Conservation (phyloP, 2,329 filamentous ascomycete genomes). For the Colletotrichum sublineola region DNA sequence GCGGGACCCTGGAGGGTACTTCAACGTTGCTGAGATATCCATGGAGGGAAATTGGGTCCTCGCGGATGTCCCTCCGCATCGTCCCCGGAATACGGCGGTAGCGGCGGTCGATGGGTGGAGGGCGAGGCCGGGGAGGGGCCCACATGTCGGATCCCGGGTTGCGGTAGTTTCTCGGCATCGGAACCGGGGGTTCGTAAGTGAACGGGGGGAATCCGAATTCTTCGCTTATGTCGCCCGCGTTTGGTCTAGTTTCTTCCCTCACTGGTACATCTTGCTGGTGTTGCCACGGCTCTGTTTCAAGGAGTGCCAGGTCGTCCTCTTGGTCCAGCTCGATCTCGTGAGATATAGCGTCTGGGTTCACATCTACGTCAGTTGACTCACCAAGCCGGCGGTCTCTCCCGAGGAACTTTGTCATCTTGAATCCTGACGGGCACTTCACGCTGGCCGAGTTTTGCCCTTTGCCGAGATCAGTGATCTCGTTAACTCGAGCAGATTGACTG, state of each 20-base stretch:
- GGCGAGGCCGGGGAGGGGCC: slow-evolving; percentile 30
- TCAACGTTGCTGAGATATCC: slow-evolving; percentile 4
- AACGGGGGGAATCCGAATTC: slow-evolving; percentile 7
- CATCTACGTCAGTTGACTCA: slow-evolving; percentile 37
- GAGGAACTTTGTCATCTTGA: slow-evolving; percentile 39
- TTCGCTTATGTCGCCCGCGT: not conserved
- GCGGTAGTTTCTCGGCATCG: slow-evolving; percentile 12
- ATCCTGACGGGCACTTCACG: not conserved
- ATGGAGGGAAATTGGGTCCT: slow-evolving; percentile 6
- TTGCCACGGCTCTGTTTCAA: slow-evolving; percentile 28
- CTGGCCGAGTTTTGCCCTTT: slow-evolving; percentile 1
- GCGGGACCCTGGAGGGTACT: not conserved
- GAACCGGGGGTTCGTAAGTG: slow-evolving; percentile 22
- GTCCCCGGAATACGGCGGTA: slow-evolving; percentile 32
- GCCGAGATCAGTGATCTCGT: slow-evolving; percentile 16
- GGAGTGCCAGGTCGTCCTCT: slow-evolving; percentile 12
- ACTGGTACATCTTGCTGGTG: slow-evolving; percentile 14
- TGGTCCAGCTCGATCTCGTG: slow-evolving; percentile 17
- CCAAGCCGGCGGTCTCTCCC: slow-evolving; percentile 47
- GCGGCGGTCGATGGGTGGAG: slow-evolving; percentile 26
- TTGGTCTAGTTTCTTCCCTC: not conserved
- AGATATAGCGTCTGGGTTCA: not conserved
- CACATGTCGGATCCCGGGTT: not conserved
- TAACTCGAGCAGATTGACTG: slow-evolving; percentile 38
- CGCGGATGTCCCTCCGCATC: slow-evolving; percentile 22